A percentile compares a stretch with the other conserved stretches of the same genome.
Evolutionary conservation across 306 rosid species (phyloP).

Genomic region (Amphicarpaea edgeworthii): DNA sequence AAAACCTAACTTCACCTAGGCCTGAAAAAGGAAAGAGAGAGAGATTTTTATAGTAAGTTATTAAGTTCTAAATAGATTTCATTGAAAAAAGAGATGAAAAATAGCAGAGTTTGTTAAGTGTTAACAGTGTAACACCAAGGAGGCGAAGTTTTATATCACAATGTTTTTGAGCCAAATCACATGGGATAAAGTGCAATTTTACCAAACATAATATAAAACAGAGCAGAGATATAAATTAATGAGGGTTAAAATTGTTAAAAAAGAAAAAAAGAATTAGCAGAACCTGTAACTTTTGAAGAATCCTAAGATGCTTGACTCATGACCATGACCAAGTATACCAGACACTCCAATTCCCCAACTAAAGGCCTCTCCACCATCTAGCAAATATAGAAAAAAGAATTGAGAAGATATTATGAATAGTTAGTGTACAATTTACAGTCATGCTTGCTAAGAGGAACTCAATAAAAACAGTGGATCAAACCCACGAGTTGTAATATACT

Average conservation of each 20-base stretch:
- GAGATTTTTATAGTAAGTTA: too few relatives aligned
- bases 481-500: conserved; percentile 5
- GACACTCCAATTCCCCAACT: conserved; percentile 96
- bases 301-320: conserved; percentile 69
- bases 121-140: too few relatives aligned
- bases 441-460: conserved; percentile 9
- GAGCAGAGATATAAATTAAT: conserved; percentile 12
- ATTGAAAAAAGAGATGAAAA: too few relatives aligned
- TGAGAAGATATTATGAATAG: conserved; percentile 27
- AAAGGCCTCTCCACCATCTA: conserved; percentile 84
- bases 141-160: too few relatives aligned
- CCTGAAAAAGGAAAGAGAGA: too few relatives aligned
- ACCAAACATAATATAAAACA: not conserved
- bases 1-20: too few relatives aligned
- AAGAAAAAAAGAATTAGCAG: conserved; percentile 4
- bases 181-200: not conserved
- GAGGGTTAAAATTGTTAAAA: not conserved
- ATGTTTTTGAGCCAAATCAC: too few relatives aligned
- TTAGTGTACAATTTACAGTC: conserved; percentile 15
- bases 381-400: conserved; percentile 38
- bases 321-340: conserved; percentile 96
- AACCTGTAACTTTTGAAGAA: conserved; percentile 79
- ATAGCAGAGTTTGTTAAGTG: too few relatives aligned
- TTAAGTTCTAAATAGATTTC: too few relatives aligned
- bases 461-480: conserved; percentile 10